Conservation (phyloP, 164 flowering plant genomes). For the Litsea cubeba region DNA sequence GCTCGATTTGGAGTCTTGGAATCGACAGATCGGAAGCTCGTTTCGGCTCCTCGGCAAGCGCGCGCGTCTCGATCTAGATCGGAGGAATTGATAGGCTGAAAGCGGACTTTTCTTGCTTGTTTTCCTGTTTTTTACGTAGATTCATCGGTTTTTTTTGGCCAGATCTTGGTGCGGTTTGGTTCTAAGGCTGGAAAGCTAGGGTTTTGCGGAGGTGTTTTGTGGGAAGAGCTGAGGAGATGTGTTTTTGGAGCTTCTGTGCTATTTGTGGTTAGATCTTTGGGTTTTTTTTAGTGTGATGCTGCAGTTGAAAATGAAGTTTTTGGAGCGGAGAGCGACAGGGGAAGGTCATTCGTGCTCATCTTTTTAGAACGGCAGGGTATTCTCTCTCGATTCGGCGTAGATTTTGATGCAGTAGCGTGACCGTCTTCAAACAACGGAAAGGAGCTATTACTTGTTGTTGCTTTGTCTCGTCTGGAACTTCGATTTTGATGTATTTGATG, state of each 20-base stretch:
- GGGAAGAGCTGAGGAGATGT: background rate
- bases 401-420: too few species aligned
- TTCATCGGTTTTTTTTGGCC: background rate
- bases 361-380: too few species aligned
- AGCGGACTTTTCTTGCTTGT: background rate
- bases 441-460: too few species aligned
- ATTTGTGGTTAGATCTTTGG: conserved; percentile 2
- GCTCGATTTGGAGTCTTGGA: background rate
- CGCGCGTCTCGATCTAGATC: conserved; percentile 8
- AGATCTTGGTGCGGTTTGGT: too few species aligned
- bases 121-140: background rate
- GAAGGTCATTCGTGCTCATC: background rate
- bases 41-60: background rate
- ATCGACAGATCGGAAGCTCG: background rate
- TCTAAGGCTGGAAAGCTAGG: background rate
- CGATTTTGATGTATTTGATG: background rate
- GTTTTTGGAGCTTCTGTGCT: background rate
- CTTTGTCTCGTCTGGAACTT: background rate
- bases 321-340: background rate
- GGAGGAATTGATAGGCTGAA: background rate
- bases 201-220: background rate
- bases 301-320: background rate
- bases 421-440: too few species aligned
- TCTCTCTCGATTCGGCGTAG: too few species aligned
- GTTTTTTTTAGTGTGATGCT: background rate